Percentiles rank a stretch among this genome's conserved stretches.
Evolutionary conservation across 441 rosid species (phyloP).

Genomic region (Populus hybrid): DNA sequence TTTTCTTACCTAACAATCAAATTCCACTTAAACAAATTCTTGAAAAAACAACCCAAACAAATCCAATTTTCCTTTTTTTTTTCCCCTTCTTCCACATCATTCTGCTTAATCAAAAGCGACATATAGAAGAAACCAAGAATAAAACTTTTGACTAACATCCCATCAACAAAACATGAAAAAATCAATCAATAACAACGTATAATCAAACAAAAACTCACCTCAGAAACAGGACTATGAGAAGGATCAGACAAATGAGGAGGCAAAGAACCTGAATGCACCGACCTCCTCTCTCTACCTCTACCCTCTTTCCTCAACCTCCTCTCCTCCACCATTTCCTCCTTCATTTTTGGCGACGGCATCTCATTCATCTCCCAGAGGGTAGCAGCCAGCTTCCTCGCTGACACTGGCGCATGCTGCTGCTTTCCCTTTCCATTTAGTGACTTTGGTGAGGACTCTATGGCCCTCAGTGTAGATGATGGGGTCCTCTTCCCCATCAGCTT

Average conservation of each 20-base stretch:
- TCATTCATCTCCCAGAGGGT: slow-evolving; percentile 98
- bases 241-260: slow-evolving; percentile 98
- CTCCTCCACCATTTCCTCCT: slow-evolving; percentile 35
- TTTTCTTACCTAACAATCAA: background rate
- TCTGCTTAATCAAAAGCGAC: background rate
- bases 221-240: slow-evolving; percentile 90
- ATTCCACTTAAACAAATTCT: background rate
- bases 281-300: slow-evolving; percentile 51
- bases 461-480: slow-evolving; percentile 46
- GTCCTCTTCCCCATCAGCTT: slow-evolving; percentile 64
- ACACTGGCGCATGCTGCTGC: slow-evolving; percentile 56
- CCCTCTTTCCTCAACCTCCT: slow-evolving; percentile 40
- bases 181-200: background rate
- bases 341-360: slow-evolving; percentile 72
- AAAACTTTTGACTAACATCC: background rate
- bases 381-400: slow-evolving; percentile 95
- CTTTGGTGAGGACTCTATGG: slow-evolving; percentile 49
- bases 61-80: background rate
- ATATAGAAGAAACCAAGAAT: background rate
- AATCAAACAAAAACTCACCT: slow-evolving; percentile 43
- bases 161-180: background rate
- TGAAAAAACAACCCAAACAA: too few species aligned
- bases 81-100: background rate
- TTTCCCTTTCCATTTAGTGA: slow-evolving; percentile 41
- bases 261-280: slow-evolving; percentile 68